phyloP scores from a whole-genome alignment of 208 protist genomes.

The Phytomonas serpens region DNA sequence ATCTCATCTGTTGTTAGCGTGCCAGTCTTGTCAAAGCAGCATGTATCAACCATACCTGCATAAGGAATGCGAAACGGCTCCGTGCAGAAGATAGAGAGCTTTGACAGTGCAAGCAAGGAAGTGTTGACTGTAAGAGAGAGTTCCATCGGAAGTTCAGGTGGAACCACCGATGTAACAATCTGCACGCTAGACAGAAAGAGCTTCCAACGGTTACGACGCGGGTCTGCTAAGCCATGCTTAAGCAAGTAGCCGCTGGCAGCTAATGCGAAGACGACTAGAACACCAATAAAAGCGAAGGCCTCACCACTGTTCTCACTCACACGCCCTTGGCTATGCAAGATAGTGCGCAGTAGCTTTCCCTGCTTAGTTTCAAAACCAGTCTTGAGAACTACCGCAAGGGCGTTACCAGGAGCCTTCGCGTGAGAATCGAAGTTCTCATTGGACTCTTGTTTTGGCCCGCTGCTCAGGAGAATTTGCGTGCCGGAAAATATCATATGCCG shows the following conservation, averaged over 20 bases:
- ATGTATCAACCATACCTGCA: constrained; percentile 97
- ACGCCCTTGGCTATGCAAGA: constrained; percentile 90
- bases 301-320: constrained; percentile 95
- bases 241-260: constrained; percentile 94
- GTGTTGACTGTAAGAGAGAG: constrained; percentile 98
- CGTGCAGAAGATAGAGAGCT: constrained; percentile 92
- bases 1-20: constrained; percentile 96
- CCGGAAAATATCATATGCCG: constrained; percentile 92
- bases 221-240: constrained; percentile 75
- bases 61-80: constrained; percentile 99
- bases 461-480: constrained; percentile 91
- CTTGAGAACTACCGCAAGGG: constrained; percentile 94
- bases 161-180: constrained; percentile 98
- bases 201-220: constrained; percentile 90
- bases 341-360: constrained; percentile 93
- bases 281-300: constrained; percentile 94
- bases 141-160: constrained; percentile 99
- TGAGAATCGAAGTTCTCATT: not conserved
- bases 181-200: constrained; percentile 97
- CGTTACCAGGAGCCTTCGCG: constrained; percentile 19
- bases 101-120: constrained; percentile 88
- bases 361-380: constrained; percentile 99
- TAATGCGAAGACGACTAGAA: constrained; percentile 96
- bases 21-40: constrained; percentile 99
- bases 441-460: constrained; percentile 33